Percentiles rank a stretch among this genome's conserved stretches.
phyloP scores from a whole-genome alignment of 768 basidiomycete genomes.

The Termitomyces sp. region DNA sequence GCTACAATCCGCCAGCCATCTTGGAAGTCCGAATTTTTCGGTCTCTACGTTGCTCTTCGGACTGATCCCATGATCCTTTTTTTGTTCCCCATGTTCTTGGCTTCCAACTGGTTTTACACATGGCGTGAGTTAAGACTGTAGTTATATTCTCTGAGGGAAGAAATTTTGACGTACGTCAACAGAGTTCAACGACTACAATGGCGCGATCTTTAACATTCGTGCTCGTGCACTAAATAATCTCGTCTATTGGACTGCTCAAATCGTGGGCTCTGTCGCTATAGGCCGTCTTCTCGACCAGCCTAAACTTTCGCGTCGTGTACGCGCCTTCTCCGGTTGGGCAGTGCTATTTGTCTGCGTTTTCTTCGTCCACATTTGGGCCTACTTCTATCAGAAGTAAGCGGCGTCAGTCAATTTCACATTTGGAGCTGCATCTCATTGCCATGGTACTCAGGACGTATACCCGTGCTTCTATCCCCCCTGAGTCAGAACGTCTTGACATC shows the following conservation, averaged over 20 bases:
- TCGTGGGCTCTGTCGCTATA: slow-evolving; percentile 69
- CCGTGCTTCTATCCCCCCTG: slow-evolving; percentile 40
- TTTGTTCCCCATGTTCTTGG: slow-evolving; percentile 85
- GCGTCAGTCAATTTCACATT: not conserved
- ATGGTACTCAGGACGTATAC: slow-evolving; percentile 49
- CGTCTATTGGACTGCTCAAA: slow-evolving; percentile 79
- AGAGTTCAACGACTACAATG: slow-evolving; percentile 83
- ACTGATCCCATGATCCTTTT: slow-evolving; percentile 72
- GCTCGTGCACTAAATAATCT: slow-evolving; percentile 75
- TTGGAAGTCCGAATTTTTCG: slow-evolving; percentile 75
- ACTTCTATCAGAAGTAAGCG: slow-evolving; percentile 67
- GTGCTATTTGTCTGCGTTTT: slow-evolving; percentile 64
- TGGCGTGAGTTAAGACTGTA: slow-evolving; percentile 55
- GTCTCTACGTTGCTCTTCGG: slow-evolving; percentile 62
- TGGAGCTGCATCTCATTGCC: not conserved
- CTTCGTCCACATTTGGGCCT: slow-evolving; percentile 72
- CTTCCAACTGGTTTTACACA: slow-evolving; percentile 84
- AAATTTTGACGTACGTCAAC: slow-evolving; percentile 7
- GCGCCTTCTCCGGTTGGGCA: slow-evolving; percentile 70
- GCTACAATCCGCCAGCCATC: slow-evolving; percentile 62
- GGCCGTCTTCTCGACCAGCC: slow-evolving; percentile 64
- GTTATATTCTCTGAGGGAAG: not conserved
- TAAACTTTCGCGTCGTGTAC: slow-evolving; percentile 54
- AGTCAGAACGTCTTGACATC: slow-evolving; percentile 55
- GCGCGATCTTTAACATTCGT: slow-evolving; percentile 75